Evolutionary conservation across 1,284 basidiomycete species (phyloP).

Genomic region (Phellinidium pouzarii): DNA sequence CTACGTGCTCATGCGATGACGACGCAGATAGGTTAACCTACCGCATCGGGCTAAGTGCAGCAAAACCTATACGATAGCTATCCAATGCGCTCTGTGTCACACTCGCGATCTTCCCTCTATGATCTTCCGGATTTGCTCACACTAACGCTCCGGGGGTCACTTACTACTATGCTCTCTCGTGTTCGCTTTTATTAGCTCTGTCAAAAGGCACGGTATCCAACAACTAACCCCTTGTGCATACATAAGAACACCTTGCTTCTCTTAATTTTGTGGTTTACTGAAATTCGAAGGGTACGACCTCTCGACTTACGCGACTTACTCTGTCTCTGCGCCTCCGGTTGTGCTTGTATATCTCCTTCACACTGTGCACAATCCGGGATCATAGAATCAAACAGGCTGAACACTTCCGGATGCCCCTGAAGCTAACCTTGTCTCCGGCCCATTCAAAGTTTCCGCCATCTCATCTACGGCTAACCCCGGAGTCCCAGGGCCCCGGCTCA

Average conservation of each 20-base stretch:
- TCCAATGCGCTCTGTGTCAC: not conserved
- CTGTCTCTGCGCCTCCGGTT: not conserved
- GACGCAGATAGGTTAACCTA: not conserved
- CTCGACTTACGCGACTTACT: not conserved
- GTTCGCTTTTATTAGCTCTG: not conserved
- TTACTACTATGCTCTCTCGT: not conserved
- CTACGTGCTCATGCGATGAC: not conserved
- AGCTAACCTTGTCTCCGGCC: not conserved
- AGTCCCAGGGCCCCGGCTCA: not conserved
- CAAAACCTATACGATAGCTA: not conserved
- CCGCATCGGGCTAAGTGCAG: not conserved
- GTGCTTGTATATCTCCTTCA: not conserved
- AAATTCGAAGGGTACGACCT: not conserved
- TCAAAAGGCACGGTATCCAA: not conserved
- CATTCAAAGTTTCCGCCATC: not conserved
- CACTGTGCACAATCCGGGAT: not conserved
- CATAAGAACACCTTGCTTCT: too few species aligned
- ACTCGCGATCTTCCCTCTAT: not conserved
- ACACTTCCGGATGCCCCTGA: not conserved
- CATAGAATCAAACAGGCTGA: not conserved
- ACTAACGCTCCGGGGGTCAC: not conserved
- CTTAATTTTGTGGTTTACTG: not conserved
- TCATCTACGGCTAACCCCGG: not conserved
- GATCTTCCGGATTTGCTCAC: not conserved
- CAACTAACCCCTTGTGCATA: too few species aligned